phyloP scores from a whole-genome alignment of 2,329 filamentous ascomycete species.

The Purpureocillium takamizusanense region DNA sequence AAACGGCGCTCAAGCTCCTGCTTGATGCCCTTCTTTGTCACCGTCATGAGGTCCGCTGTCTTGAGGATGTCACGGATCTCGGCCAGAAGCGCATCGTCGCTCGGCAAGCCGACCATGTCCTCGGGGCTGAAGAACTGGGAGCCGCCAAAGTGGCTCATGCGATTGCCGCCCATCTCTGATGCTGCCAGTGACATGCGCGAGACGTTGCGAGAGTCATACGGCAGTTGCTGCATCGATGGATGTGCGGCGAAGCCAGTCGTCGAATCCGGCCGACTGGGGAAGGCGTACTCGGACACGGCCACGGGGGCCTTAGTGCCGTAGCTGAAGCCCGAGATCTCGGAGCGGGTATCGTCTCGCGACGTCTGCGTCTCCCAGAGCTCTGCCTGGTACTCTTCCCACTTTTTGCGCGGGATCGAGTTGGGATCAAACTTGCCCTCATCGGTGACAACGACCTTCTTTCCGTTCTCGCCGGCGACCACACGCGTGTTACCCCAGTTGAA shows the following conservation, averaged over 20 bases:
- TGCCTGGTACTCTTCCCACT: constrained; percentile 98
- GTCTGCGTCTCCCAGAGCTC: constrained; percentile 96
- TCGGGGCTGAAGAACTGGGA: constrained; percentile 52
- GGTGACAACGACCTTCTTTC: constrained; percentile 83
- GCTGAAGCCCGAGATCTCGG: constrained; percentile 85
- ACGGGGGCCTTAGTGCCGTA: constrained; percentile 80
- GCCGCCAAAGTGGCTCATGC: constrained; percentile 52
- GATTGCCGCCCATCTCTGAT: constrained; percentile 54
- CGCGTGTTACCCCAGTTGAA: constrained; percentile 99
- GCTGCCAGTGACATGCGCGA: constrained; percentile 75
- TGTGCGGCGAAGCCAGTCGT: constrained; percentile 35
- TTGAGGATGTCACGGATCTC: constrained; percentile 92
- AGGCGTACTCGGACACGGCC: constrained; percentile 61
- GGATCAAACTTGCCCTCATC: constrained; percentile 99
- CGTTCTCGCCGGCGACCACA: constrained; percentile 89
- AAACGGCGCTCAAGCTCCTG: constrained; percentile 85
- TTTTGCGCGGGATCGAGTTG: constrained; percentile 85
- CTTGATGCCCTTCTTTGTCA: constrained; percentile 99
- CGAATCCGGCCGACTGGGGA: constrained; percentile 48
- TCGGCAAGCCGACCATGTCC: constrained; percentile 69
- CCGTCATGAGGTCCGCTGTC: constrained; percentile 90
- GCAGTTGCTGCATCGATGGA: constrained; percentile 37
- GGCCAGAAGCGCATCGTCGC: constrained; percentile 79
- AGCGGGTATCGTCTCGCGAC: constrained; percentile 69
- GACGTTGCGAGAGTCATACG: constrained; percentile 35